Percentiles rank a stretch among this genome's conserved stretches.
These are phyloP conservation scores for Russula sp. DNA, from an alignment of 768 basidiomycete species.

Conservation along the genomic window DNA sequence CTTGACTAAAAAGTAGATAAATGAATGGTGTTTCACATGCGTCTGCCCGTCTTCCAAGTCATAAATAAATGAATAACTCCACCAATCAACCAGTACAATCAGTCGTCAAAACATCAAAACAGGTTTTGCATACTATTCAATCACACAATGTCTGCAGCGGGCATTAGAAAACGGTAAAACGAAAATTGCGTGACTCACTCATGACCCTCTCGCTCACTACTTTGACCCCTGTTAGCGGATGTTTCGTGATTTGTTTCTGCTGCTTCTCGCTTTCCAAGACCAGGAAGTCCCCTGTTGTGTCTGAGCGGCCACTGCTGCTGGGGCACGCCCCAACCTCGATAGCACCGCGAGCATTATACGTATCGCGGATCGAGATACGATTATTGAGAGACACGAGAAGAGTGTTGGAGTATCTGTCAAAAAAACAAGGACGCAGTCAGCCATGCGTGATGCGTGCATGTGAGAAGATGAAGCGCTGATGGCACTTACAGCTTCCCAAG, in stretches of 20 bases:
- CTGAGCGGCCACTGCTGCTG: background rate
- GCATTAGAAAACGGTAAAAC: background rate
- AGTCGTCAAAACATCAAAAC: background rate
- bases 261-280: background rate
- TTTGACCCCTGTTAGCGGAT: background rate
- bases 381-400: slow-evolving; percentile 34
- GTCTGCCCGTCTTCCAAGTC: background rate
- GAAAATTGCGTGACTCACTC: background rate
- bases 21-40: background rate
- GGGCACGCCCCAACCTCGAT: background rate
- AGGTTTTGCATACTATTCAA: background rate
- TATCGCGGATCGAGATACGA: slow-evolving; percentile 19
- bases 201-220: background rate
- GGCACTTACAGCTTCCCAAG: slow-evolving; percentile 22
- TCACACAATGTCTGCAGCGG: slow-evolving; percentile 4
- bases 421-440: background rate
- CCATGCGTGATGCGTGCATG: background rate
- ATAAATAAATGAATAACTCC: background rate
- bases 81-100: background rate
- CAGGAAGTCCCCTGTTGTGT: background rate
- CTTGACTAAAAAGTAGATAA: background rate
- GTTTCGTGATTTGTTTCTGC: background rate
- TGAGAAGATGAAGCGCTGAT: background rate
- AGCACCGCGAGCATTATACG: background rate
- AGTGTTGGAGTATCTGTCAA: slow-evolving; percentile 32